phyloP scores from a whole-genome alignment of 2,329 filamentous ascomycete genomes.

The Xylaria multiplex region DNA sequence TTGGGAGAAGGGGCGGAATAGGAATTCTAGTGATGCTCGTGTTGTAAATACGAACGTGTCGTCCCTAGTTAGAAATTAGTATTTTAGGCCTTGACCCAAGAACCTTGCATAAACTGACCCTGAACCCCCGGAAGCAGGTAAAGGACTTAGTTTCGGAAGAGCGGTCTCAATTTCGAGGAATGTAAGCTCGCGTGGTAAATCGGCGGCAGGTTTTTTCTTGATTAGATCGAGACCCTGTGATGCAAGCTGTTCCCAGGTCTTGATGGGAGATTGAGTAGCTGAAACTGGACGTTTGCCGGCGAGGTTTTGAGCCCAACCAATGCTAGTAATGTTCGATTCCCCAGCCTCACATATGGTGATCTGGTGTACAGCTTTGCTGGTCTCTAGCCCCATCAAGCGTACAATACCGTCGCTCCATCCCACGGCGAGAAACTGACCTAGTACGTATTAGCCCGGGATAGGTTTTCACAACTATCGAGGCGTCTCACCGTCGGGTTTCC shows the following conservation, averaged over 20 bases:
- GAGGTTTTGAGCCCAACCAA: slow-evolving; percentile 63
- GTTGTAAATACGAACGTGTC: slow-evolving; percentile 73
- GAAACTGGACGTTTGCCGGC: slow-evolving; percentile 46
- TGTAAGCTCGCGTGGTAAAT: slow-evolving; percentile 78
- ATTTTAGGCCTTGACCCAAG: slow-evolving; percentile 22
- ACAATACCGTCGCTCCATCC: slow-evolving; percentile 85
- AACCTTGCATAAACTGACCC: slow-evolving; percentile 59
- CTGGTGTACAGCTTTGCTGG: slow-evolving; percentile 81
- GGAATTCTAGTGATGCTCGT: slow-evolving; percentile 73
- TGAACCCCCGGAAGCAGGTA: slow-evolving; percentile 71
- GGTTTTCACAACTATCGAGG: not conserved
- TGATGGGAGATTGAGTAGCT: slow-evolving; percentile 33
- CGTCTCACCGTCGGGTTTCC: slow-evolving; percentile 73
- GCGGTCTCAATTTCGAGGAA: slow-evolving; percentile 80
- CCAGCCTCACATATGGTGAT: slow-evolving; percentile 63
- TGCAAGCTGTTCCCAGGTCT: slow-evolving; percentile 48
- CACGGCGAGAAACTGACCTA: slow-evolving; percentile 80
- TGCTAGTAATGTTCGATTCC: slow-evolving; percentile 59
- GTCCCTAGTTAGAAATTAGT: slow-evolving; percentile 55
- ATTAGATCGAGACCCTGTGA: slow-evolving; percentile 45
- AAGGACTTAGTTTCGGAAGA: slow-evolving; percentile 78
- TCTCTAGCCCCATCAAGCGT: slow-evolving; percentile 81
- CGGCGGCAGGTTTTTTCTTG: slow-evolving; percentile 50
- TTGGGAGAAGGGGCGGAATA: slow-evolving; percentile 71
- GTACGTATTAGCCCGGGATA: slow-evolving; percentile 32